Evolutionary conservation across 164 flowering plant species (phyloP), one percentile per base, ranked within the genome.

Genomic region (Dillenia turbinata): DNA sequence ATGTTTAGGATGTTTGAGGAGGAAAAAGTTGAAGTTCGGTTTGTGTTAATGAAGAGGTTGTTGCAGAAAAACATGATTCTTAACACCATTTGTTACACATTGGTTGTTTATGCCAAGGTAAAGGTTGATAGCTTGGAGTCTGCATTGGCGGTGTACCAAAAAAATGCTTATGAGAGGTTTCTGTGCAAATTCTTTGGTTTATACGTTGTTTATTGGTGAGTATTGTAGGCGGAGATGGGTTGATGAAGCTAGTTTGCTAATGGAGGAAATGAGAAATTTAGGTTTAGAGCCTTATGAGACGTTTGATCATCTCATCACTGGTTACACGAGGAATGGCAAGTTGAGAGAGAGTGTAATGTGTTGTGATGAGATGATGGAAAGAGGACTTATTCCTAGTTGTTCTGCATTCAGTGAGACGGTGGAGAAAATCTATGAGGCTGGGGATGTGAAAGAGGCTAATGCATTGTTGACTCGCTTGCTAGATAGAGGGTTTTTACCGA

Each of bases 151-250:
- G 69, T 81, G 46, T 85, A 68, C n/a, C 60, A 93, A 81, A 17
- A 88, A 80, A 74, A 84, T 92, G 93, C 75, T 81, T 9, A 83
- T 71, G 59, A 85, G 85, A 74, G 96, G 98, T 53, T 84, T 85
- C 62, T 65, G 54, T 44, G 65, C 80, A 44, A 92, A 92, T 72
- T 52, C 93, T 0, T 90, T 92, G 62, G 72, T 88, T 7, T 76
- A 71, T 66, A 85, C 92, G 54, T 58, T 73, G 67, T 84, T 92
- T 57, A 82, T 92, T 15, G 82, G 77, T 49, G 78, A 69, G 3
- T 71, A 79, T 52, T 78, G 86, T 61, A 56, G 56, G 51, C 70
- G 57, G 40, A 85, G 84, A 44, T 74, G 50, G 66, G 60, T 85
- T 53, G 83, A 80, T 49, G 85, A 84, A 69, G 89, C 85, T 12